These are phyloP conservation scores for Solanum chacoense DNA, from an alignment of 305 asterid species.

Conservation along the genomic window DNA sequence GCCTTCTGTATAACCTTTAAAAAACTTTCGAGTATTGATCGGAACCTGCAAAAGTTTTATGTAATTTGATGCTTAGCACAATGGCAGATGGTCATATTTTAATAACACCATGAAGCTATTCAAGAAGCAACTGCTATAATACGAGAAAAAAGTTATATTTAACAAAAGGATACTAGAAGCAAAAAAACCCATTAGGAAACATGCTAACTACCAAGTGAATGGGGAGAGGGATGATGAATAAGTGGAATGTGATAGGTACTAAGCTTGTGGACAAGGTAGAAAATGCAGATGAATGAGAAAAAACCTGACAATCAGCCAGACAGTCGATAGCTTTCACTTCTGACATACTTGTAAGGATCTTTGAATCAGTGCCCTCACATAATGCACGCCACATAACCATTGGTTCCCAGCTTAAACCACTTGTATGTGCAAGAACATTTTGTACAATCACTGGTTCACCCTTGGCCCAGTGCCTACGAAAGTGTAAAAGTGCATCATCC, in stretches of 20 bases:
- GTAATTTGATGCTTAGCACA: not conserved
- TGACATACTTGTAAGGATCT: slow-evolving; percentile 37
- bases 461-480: slow-evolving; percentile 68
- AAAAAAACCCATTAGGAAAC: slow-evolving; percentile 1
- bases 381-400: slow-evolving; percentile 94
- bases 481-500: slow-evolving; percentile 44
- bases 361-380: slow-evolving; percentile 38
- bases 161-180: not conserved
- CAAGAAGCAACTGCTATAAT: not conserved
- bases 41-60: slow-evolving; percentile 42
- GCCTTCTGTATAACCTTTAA: slow-evolving; percentile 73
- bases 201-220: not conserved
- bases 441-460: slow-evolving; percentile 83
- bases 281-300: not conserved
- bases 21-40: slow-evolving; percentile 57
- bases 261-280: not conserved
- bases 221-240: not conserved
- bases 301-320: slow-evolving; percentile 81
- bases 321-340: slow-evolving; percentile 88
- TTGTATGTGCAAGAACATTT: slow-evolving; percentile 56
- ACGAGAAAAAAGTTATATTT: not conserved
- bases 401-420: slow-evolving; percentile 93
- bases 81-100: not conserved
- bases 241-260: not conserved
- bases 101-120: not conserved